Evolutionary conservation across 495 filamentous ascomycete species (phyloP).

Genomic region (Astrothelium macrocarpum): DNA sequence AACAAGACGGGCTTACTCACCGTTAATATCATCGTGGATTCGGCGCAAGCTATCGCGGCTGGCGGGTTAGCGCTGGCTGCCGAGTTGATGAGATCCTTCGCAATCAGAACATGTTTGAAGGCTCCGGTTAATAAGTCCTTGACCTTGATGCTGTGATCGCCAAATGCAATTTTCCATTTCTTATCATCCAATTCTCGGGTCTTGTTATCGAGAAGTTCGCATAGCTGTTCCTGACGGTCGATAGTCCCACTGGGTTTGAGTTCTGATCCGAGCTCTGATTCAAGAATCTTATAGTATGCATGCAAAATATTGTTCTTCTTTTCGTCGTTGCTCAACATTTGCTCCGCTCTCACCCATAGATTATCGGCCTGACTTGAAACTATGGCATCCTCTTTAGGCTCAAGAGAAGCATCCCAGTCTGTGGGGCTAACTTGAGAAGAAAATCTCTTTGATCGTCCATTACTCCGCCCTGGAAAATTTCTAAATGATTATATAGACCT

Average conservation of each 20-base stretch:
- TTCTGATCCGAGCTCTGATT: not conserved
- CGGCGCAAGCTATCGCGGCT: not conserved
- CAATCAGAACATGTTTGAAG: not conserved
- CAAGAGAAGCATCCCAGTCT: too few relatives aligned
- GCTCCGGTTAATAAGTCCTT: not conserved
- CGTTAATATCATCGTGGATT: not conserved
- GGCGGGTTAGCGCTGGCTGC: not conserved
- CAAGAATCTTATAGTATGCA: not conserved
- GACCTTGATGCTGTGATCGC: not conserved
- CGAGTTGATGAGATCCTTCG: not conserved
- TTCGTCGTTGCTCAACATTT: not conserved
- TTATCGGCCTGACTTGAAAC: not conserved
- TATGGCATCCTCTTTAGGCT: too few relatives aligned
- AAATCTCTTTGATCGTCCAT: too few relatives aligned
- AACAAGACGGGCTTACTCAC: too few relatives aligned
- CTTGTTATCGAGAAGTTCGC: not conserved
- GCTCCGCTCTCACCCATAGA: not conserved
- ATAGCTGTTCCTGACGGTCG: not conserved
- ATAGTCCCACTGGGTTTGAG: not conserved
- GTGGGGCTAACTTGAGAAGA: too few relatives aligned
- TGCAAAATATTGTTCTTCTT: not conserved
- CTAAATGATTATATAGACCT: too few relatives aligned
- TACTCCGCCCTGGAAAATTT: too few relatives aligned
- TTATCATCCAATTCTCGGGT: not conserved
- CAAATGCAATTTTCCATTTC: not conserved